phyloP scores from a whole-genome alignment of 345 rosid species.

The Pistacia vera region DNA sequence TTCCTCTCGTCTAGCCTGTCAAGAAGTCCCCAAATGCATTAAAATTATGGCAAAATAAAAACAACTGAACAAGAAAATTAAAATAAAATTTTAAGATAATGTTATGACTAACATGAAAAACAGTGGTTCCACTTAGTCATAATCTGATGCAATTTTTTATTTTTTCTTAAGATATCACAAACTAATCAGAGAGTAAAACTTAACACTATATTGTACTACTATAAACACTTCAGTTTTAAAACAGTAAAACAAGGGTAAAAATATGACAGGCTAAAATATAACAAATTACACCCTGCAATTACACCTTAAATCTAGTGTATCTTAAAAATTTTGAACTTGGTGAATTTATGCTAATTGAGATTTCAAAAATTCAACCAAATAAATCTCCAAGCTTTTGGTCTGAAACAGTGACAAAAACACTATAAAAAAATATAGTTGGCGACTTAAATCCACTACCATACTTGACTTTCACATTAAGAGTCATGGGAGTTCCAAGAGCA shows the following conservation, averaged over 20 bases:
- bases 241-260: neutral
- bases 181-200: neutral
- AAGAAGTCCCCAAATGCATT: slow-evolving; percentile 22
- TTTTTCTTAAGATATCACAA: neutral
- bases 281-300: neutral
- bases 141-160: neutral
- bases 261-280: neutral
- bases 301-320: neutral
- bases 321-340: neutral
- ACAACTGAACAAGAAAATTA: neutral
- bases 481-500: too few species aligned
- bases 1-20: slow-evolving; percentile 96
- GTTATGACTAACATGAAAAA: neutral
- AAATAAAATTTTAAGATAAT: too few species aligned
- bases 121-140: neutral
- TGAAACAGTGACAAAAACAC: too few species aligned
- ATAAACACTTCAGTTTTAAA: neutral
- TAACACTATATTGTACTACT: neutral
- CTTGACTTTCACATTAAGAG: too few species aligned
- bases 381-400: too few species aligned
- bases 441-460: too few species aligned
- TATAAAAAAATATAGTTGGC: too few species aligned
- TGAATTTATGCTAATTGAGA: too few species aligned
- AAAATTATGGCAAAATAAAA: neutral
- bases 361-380: too few species aligned